phyloP scores from a whole-genome alignment of 1,284 basidiomycete genomes.

The Irpex rosettiformis region DNA sequence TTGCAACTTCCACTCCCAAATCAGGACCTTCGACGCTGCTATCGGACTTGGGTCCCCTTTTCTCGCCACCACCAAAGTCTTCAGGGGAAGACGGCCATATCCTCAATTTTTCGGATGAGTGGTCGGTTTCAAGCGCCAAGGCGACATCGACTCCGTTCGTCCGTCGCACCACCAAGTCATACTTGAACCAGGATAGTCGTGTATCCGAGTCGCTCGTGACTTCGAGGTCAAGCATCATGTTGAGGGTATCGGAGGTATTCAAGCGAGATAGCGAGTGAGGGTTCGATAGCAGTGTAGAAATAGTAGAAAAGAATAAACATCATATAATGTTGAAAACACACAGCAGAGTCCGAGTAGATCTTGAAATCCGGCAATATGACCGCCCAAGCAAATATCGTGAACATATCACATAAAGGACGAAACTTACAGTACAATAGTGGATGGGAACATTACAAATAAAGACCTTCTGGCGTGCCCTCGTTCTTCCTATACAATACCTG shows the following conservation, averaged over 20 bases:
- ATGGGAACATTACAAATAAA: conserved; percentile 55
- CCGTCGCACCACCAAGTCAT: background rate
- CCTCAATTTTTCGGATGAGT: background rate
- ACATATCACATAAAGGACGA: background rate
- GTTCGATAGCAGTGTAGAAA: no score
- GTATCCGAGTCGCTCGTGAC: background rate
- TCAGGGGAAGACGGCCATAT: no score
- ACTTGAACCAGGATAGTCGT: background rate
- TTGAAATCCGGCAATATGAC: no score
- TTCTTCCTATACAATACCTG: conserved; percentile 90
- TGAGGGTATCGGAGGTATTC: background rate
- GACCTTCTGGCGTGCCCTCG: conserved; percentile 85
- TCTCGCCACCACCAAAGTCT: background rate
- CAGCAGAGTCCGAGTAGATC: no score
- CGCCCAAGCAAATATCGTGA: no score
- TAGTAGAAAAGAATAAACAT: no score
- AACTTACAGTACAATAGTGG: conserved; percentile 3
- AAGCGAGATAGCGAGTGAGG: no score
- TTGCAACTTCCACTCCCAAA: background rate
- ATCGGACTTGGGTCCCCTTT: background rate
- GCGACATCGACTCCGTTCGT: background rate
- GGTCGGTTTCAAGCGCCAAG: background rate
- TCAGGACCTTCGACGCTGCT: background rate
- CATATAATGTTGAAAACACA: no score
- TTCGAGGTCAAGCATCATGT: background rate